Evolutionary conservation across 768 basidiomycete species (phyloP).

Genomic region (Hortiboletus flavorubellus): DNA sequence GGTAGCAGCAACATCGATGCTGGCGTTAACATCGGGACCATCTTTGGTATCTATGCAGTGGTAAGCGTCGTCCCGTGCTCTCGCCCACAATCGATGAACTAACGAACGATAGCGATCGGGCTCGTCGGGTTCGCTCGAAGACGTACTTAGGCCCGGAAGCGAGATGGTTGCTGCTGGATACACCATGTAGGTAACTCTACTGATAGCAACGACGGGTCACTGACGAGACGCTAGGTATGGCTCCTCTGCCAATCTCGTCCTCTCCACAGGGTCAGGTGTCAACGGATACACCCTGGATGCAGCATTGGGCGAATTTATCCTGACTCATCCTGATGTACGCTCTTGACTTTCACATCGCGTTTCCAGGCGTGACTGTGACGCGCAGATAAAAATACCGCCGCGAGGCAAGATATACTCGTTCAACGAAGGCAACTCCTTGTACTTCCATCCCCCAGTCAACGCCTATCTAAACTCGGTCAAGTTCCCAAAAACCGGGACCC

Average conservation of each 20-base stretch:
- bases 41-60: slow-evolving; percentile 94
- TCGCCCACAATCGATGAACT: background rate
- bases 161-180: slow-evolving; percentile 99
- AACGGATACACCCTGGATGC: slow-evolving; percentile 98
- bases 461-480: slow-evolving; percentile 91
- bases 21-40: slow-evolving; percentile 96
- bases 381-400: slow-evolving; percentile 83
- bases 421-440: slow-evolving; percentile 97
- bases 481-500: slow-evolving; percentile 70
- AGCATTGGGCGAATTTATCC: slow-evolving; percentile 94
- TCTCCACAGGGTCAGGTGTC: slow-evolving; percentile 93
- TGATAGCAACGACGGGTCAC: background rate
- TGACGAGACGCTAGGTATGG: slow-evolving; percentile 59
- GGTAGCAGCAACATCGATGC: slow-evolving; percentile 97
- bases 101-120: slow-evolving; percentile 53
- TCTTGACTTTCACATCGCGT: background rate
- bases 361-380: background rate
- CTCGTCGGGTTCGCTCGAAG: slow-evolving; percentile 75
- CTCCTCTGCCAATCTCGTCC: slow-evolving; percentile 93
- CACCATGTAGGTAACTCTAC: slow-evolving; percentile 68
- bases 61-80: slow-evolving; percentile 45
- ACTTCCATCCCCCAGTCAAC: slow-evolving; percentile 80
- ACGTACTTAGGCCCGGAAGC: slow-evolving; percentile 89
- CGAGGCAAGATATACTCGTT: slow-evolving; percentile 99
- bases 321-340: slow-evolving; percentile 91